Base-by-base conservation (phyloP, 2,329 filamentous ascomycete species). In the Pseudogymnoascus sp. region DNA sequence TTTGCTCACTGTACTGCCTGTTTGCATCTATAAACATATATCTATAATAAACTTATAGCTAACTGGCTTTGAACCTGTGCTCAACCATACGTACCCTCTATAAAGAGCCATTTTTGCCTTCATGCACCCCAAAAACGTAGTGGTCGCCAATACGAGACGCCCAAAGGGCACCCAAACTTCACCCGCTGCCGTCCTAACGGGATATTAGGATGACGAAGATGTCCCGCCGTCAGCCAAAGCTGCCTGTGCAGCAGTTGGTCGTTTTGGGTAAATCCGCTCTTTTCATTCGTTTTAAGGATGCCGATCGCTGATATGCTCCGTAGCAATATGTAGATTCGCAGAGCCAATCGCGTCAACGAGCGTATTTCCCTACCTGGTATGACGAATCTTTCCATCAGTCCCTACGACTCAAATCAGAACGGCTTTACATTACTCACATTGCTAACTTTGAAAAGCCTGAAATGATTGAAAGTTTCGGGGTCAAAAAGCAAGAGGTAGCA, bases 401-500 rank as follows among this genome's bases (percentile, higher is more conserved):
- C n/a, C 29, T 61, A 21, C 40, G 61, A 29, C 24, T 33, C 59
- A 63, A 16, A 31, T 31, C 8, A 31, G 14, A 19, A 6, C 4
- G n/a, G 16, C 24, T 31, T 31, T 19, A 21, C 19, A 6, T 7
- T 56, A n/a, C n/a, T 33, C 5, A 21, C n/a, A 31, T 21, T 33
- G 50, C 50, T 56, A 56, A 56, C 50, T 13, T 33, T 7, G 14
- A 56, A 68, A 80, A 88, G 67, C 89, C 89, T 10, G 89, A 93
- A 75, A 95, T 96, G 89, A 89, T 96, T 63, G 82, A 87, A 69
- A 88, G 86, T 72, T 91, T 96, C 67, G 86, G 88, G 8, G 80
- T 96, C 14, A 80, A 83, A 6, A 82, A 86, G 67, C 83, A 88
- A 68, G 81, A 91, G 50, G 83, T 96, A 24, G 89, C 90, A 44